These are phyloP conservation scores for Fusarium redolens DNA, from an alignment of 2,329 filamentous ascomycete genomes.

Conservation along the genomic window DNA sequence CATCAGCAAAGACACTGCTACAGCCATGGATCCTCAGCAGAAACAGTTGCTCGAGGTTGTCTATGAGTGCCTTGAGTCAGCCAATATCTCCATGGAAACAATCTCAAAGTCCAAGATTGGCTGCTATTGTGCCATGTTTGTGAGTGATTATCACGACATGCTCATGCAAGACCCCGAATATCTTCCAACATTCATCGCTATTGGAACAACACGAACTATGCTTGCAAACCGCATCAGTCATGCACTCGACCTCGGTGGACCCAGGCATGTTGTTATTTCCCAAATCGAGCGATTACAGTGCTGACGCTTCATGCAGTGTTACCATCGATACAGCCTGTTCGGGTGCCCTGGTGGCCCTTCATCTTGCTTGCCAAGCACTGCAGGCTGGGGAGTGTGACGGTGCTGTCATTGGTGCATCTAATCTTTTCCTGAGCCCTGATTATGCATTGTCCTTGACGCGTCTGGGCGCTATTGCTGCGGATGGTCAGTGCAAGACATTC, in stretches of 20 bases:
- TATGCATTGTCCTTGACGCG: slow-evolving; percentile 41
- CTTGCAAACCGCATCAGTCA: slow-evolving; percentile 43
- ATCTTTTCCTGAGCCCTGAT: slow-evolving; percentile 44
- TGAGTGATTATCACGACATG: slow-evolving; percentile 42
- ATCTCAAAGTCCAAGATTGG: slow-evolving; percentile 41
- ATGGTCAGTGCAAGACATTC: slow-evolving; percentile 57
- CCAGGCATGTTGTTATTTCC: slow-evolving; percentile 28
- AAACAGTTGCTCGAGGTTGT: slow-evolving; percentile 42
- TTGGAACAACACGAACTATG: slow-evolving; percentile 43
- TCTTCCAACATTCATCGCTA: slow-evolving; percentile 41
- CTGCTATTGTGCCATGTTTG: slow-evolving; percentile 43
- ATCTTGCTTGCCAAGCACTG: slow-evolving; percentile 53
- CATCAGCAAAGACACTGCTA: slow-evolving; percentile 42
- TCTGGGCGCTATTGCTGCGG: slow-evolving; percentile 45
- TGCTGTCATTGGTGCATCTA: slow-evolving; percentile 49
- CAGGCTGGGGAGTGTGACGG: slow-evolving; percentile 47
- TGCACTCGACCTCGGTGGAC: slow-evolving; percentile 41
- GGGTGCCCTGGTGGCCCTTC: slow-evolving; percentile 56
- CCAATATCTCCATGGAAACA: slow-evolving; percentile 38
- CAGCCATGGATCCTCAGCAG: slow-evolving; percentile 42
- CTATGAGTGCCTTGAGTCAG: slow-evolving; percentile 41
- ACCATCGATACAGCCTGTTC: slow-evolving; percentile 61
- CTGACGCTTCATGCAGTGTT: slow-evolving; percentile 47
- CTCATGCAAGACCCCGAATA: slow-evolving; percentile 42
- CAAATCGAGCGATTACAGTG: neutral